These are phyloP conservation scores for Blastocystis sp. DNA, from an alignment of 352 stramenopile genomes.

Conservation along the genomic window DNA sequence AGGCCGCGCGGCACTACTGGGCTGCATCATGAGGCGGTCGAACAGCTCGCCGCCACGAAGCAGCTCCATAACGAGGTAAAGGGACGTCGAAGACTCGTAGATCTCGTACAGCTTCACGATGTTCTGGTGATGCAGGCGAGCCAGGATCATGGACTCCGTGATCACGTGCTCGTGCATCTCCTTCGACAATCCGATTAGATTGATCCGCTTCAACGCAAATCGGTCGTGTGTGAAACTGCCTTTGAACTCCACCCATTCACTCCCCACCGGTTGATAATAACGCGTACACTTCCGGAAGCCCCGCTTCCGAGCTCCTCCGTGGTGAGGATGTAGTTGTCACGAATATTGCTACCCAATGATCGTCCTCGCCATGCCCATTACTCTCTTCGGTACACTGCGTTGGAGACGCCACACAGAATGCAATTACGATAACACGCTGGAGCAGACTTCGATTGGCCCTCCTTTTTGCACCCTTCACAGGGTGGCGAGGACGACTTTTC, in stretches of 20 bases:
- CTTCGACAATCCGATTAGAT: constrained; percentile 15
- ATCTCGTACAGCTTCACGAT: constrained; percentile 69
- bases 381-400: constrained; percentile 57
- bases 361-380: background rate
- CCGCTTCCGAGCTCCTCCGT: constrained; percentile 52
- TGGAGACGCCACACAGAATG: constrained; percentile 56
- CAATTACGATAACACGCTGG: background rate
- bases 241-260: background rate
- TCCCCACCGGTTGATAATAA: constrained; percentile 17
- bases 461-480: no score
- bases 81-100: constrained; percentile 31
- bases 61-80: constrained; percentile 67
- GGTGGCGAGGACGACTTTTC: no score
- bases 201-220: constrained; percentile 66
- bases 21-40: constrained; percentile 52
- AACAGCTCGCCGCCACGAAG: constrained; percentile 59
- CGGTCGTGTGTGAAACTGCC: constrained; percentile 33
- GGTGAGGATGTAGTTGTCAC: constrained; percentile 50
- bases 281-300: constrained; percentile 53
- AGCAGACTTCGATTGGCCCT: no score
- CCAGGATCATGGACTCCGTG: constrained; percentile 47
- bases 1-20: background rate
- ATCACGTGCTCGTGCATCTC: constrained; percentile 14
- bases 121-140: constrained; percentile 60
- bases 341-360: constrained; percentile 50